Evolutionary conservation across 2,329 filamentous ascomycete genomes (phyloP), one percentile per base, ranked within the genome.

Genomic region (Fusarium coicis): DNA sequence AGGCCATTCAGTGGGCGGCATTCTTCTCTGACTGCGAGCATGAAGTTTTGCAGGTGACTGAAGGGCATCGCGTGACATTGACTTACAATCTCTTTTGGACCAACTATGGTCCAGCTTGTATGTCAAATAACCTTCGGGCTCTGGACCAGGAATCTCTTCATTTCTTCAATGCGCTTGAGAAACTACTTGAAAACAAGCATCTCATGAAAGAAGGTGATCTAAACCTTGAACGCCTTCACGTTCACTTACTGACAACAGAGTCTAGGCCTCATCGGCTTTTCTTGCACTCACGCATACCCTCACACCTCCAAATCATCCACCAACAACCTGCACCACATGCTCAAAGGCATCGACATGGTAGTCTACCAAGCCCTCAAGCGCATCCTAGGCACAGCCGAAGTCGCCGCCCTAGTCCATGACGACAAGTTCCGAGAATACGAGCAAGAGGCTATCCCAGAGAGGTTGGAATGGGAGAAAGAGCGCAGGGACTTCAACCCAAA

Each of bases 81-180:
- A 91, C 88, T 0, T 91, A 91, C 79, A 91, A 91, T 64, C 80
- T 92, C 4, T 89, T 64, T 7, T 67, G 66, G 68, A 69, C 70
- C 23, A 4, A 53, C n/a, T 73, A 84, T 40, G 78, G 84, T 0
- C 74, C 72, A 4, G 59, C 63, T n/a, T 66, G 69, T 0, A 76
- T 82, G 34, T 66, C 69, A 3, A 18, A 50, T 39, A 49, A 54
- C 14, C 63, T 76, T 5, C 32, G 18, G 1, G 40, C 42, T 2
- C 14, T 76, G 7, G 67, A 73, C 1, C 74, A 74, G 1, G 69
- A 74, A 5, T 69, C 69, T 4, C 54, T 72, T 23, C 55, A 49
- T 18, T 66, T 68, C 36, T 63, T 47, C 28, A 10, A 9, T 16
- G 42, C 65, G 1, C 60, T 76, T 7, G 49, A 73, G 46, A 42